Percentiles rank a stretch among this genome's conserved stretches.
These are phyloP conservation scores for Planoprotostelium fungivorum DNA, from an alignment of 78 protist genomes.

Conservation along the genomic window DNA sequence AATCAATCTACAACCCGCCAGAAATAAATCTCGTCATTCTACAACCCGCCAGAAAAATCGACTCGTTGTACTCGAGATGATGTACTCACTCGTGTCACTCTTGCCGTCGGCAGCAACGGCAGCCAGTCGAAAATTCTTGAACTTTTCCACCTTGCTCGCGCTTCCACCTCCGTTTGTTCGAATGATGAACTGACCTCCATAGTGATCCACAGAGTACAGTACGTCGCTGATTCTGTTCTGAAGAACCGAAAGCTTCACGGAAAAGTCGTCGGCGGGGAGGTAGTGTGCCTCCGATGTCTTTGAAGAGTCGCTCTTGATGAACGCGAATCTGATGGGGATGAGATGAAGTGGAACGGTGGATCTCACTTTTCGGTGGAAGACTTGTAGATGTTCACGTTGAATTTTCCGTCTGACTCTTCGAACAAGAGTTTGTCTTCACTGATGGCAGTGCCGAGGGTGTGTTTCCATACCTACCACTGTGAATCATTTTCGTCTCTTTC, in stretches of 20 bases:
- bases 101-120: neutral
- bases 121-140: neutral
- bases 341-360: neutral
- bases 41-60: too few species aligned
- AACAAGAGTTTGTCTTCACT: neutral
- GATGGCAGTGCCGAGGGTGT: neutral
- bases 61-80: too few species aligned
- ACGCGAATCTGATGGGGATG: neutral
- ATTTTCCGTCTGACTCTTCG: neutral
- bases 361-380: neutral
- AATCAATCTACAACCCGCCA: neutral
- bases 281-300: neutral
- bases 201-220: neutral
- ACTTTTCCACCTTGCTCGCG: neutral
- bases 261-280: neutral
- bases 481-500: too few species aligned
- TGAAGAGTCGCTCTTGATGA: neutral
- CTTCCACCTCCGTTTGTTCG: neutral
- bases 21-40: too few species aligned
- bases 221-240: neutral
- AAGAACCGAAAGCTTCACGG: neutral
- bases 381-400: neutral
- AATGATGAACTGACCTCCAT: neutral
- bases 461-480: neutral
- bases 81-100: neutral